Evolutionary conservation across 495 filamentous ascomycete genomes (phyloP), one percentile per base, ranked within the genome.

Genomic region (Neurospora terricola): DNA sequence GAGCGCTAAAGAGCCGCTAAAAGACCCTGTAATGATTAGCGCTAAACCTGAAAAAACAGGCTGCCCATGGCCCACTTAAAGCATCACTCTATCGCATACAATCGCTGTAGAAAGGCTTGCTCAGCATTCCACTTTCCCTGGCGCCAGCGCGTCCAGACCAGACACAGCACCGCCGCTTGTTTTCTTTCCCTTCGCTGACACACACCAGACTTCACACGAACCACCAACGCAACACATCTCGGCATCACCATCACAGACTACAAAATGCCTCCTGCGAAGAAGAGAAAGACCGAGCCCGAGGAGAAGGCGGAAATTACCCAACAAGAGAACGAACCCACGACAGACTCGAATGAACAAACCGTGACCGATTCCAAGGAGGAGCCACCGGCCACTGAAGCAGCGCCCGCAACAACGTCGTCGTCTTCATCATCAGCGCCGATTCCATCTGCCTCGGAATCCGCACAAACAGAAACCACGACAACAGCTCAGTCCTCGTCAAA

Each of bases 191-290:
- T 34, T 66, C 54, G 7, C 34, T 36, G 54, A 66, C 54, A 66
- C 54, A 16, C 18, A 0, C 27, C 12, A 34, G 54, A 34, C 9
- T 18, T 16, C 36, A 2, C 18, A 45, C 66, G 45, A 16, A 70
- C 37, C 36, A 38, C 11, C 66, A 36, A 59, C 10, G 21, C 5
- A 36, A 38, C 14, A 69, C 21, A 21, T 34, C 38, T 34, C 54
- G 38, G 36, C 18, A 36, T 18, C 39, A 40, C 39, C 27, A 37
- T 3, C n/a, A 66, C 14, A 10, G 38, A 54, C 16, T 81, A 0
- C 73, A 77, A 36, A 72, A 84, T 79, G 84, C 84, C 84, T 45
- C 84, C 84, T 43, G 79, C 85, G 34, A 87, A 87, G 77, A 87
- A 83, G 75, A 83, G 84, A 76, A 87, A 84, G 75, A 84, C 83